Percentiles rank a stretch among this genome's conserved stretches.
Evolutionary conservation across 2,329 filamentous ascomycete genomes (phyloP).

Genomic region (Sphaerulina vaccinii): DNA sequence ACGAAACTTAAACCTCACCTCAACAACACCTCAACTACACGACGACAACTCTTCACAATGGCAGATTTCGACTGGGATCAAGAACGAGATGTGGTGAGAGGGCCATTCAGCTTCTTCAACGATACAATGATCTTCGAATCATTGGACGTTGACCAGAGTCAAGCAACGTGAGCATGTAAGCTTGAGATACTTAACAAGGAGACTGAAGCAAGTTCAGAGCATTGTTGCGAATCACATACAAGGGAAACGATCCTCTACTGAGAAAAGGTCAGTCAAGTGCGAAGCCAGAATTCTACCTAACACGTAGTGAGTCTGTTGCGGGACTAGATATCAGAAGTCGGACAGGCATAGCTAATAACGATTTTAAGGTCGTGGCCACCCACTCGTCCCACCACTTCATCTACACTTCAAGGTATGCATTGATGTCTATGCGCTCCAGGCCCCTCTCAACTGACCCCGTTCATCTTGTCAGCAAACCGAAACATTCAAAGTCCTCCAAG

Average conservation of each 20-base stretch:
- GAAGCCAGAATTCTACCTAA: no score
- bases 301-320: no score
- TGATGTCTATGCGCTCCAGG: no score
- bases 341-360: no score
- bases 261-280: conserved; percentile 9
- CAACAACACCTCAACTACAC: not conserved
- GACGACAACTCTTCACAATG: not conserved
- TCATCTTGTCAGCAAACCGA: conserved; percentile 14
- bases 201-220: not conserved
- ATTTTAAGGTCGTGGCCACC: conserved; percentile 5
- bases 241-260: conserved; percentile 6
- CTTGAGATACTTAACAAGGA: not conserved
- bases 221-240: conserved; percentile 8
- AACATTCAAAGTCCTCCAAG: conserved; percentile 6
- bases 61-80: conserved; percentile 10
- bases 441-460: no score
- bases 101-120: conserved; percentile 7
- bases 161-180: not conserved
- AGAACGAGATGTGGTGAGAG: not conserved
- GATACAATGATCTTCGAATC: conserved; percentile 7
- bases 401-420: conserved; percentile 12
- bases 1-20: not conserved
- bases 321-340: no score
- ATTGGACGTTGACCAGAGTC: not conserved
- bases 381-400: conserved; percentile 9